Percentiles rank a stretch among this genome's conserved stretches.
Conservation (phyloP, 106 monocot genomes). For the Dioscorea alata region DNA sequence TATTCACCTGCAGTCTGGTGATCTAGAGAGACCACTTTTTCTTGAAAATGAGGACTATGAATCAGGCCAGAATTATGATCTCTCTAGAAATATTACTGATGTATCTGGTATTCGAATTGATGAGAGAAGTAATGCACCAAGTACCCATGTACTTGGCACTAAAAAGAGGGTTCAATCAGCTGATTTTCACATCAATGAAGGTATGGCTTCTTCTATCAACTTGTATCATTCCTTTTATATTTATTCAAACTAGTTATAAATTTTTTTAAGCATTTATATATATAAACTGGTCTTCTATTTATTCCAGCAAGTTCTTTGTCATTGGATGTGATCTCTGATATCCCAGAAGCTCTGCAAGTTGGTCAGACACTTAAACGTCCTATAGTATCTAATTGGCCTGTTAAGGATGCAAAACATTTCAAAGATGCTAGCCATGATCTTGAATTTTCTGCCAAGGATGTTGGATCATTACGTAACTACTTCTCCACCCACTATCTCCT, state of each 20-base stretch:
- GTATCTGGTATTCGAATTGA: conserved; percentile 50
- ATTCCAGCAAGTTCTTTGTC: conserved; percentile 44
- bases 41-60: conserved; percentile 27
- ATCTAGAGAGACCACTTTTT: conserved; percentile 72
- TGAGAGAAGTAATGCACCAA: conserved; percentile 30
- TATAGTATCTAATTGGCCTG: conserved; percentile 24
- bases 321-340: conserved; percentile 41
- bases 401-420: conserved; percentile 31
- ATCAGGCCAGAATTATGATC: conserved; percentile 30
- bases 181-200: conserved; percentile 30
- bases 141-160: conserved; percentile 15
- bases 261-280: background rate
- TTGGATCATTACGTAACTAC: conserved; percentile 36
- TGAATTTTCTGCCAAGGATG: conserved; percentile 23
- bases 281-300: background rate
- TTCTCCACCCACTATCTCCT: conserved; percentile 6
- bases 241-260: background rate
- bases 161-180: conserved; percentile 22
- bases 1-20: conserved; percentile 51
- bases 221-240: background rate
- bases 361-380: conserved; percentile 55
- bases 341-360: conserved; percentile 33
- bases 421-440: conserved; percentile 15
- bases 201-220: background rate
- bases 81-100: conserved; percentile 27